Evolutionary conservation across 148 eudicot species (phyloP).

Genomic region (Simmondsia chinensis): DNA sequence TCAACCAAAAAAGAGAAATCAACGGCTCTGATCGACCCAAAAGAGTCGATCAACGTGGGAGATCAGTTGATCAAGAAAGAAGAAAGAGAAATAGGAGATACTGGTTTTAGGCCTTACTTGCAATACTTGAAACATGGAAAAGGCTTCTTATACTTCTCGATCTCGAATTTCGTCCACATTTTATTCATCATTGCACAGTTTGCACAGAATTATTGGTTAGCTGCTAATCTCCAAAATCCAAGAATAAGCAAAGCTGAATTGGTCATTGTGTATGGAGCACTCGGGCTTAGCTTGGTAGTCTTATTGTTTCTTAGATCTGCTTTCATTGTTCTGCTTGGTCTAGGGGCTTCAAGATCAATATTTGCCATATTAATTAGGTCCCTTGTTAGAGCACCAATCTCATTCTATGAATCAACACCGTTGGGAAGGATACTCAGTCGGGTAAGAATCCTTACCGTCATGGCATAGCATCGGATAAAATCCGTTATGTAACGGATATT

Average conservation of each 20-base stretch:
- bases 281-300: slow-evolving; percentile 17
- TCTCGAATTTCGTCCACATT: neutral
- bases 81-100: neutral
- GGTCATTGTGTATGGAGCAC: too few species aligned
- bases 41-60: too few species aligned
- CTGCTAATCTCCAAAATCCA: too few species aligned
- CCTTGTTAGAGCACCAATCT: slow-evolving; percentile 40
- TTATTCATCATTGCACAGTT: neutral
- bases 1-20: too few species aligned
- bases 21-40: too few species aligned
- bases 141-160: neutral
- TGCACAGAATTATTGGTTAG: neutral
- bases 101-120: neutral
- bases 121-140: neutral
- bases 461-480: too few species aligned
- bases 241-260: too few species aligned
- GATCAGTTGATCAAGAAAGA: neutral
- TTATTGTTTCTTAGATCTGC: slow-evolving; percentile 22
- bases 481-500: too few species aligned
- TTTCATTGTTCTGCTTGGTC: slow-evolving; percentile 18
- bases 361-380: slow-evolving; percentile 25
- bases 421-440: slow-evolving; percentile 44
- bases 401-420: slow-evolving; percentile 46
- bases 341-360: slow-evolving; percentile 22
- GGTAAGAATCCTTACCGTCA: too few species aligned